Evolutionary conservation across 2,329 filamentous ascomycete genomes (phyloP).

Genomic region (Colletotrichum godetiae): DNA sequence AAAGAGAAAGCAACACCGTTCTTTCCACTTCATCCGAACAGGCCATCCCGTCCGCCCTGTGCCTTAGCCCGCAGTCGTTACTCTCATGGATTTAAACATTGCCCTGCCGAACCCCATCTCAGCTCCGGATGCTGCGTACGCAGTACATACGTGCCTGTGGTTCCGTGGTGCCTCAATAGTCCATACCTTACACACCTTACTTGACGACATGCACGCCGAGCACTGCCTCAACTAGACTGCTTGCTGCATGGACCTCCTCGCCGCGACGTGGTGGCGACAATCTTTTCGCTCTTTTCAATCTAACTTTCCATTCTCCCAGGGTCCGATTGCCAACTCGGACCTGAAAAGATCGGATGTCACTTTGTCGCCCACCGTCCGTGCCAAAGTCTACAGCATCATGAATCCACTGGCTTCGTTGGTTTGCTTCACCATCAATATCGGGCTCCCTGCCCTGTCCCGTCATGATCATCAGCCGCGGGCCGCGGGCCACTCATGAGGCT

Average conservation of each 20-base stretch:
- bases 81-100: background rate
- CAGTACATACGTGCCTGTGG: too few species aligned
- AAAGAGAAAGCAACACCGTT: background rate
- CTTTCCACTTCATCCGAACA: background rate
- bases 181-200: background rate
- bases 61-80: background rate
- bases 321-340: slow-evolving; percentile 13
- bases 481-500: slow-evolving; percentile 30
- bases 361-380: slow-evolving; percentile 25
- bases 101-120: background rate
- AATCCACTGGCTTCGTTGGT: slow-evolving; percentile 11
- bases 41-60: background rate
- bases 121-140: background rate
- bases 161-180: background rate
- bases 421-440: slow-evolving; percentile 33
- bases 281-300: slow-evolving; percentile 2
- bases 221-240: slow-evolving; percentile 22
- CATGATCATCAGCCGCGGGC: slow-evolving; percentile 34
- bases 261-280: slow-evolving; percentile 26
- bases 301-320: background rate
- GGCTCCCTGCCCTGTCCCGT: slow-evolving; percentile 20
- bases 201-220: slow-evolving; percentile 19
- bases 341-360: slow-evolving; percentile 32
- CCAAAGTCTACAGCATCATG: slow-evolving; percentile 4
- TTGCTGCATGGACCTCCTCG: slow-evolving; percentile 30